phyloP scores from a whole-genome alignment of 2,329 filamentous ascomycete genomes.

The Diaporthe amygdali region DNA sequence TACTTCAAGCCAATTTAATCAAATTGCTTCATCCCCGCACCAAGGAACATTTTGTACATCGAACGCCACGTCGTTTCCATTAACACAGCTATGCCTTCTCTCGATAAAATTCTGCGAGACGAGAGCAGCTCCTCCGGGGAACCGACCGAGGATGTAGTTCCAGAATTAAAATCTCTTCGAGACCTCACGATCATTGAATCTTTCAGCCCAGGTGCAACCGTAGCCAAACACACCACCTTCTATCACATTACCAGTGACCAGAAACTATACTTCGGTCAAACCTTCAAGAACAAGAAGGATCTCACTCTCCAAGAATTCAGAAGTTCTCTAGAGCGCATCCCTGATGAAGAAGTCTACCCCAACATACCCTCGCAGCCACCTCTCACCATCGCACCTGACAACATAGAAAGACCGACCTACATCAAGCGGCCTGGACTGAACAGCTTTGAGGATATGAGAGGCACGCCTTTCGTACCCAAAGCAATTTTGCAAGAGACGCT shows the following conservation, averaged over 20 bases:
- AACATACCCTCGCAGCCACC: not conserved
- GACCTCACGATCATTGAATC: not conserved
- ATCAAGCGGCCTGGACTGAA: not conserved
- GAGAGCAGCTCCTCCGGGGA: not conserved
- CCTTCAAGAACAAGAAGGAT: not conserved
- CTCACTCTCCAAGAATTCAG: not conserved
- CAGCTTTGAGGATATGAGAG: not conserved
- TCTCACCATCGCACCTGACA: not conserved
- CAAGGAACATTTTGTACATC: too few relatives aligned
- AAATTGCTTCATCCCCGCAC: too few relatives aligned
- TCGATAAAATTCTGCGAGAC: not conserved
- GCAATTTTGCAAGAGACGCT: constrained; percentile 17
- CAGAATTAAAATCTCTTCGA: not conserved
- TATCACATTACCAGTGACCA: not conserved
- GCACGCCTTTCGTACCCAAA: not conserved
- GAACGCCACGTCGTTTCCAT: too few relatives aligned
- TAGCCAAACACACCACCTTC: not conserved
- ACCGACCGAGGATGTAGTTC: not conserved
- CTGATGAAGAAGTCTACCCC: not conserved
- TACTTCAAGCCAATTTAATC: too few relatives aligned
- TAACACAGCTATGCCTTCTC: not conserved
- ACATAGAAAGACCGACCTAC: not conserved
- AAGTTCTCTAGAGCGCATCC: not conserved
- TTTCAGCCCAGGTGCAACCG: not conserved
- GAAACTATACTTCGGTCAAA: not conserved